These are phyloP conservation scores for Wickerhamiella musiphila DNA, from an alignment of 805 yeast species.

Conservation along the genomic window DNA sequence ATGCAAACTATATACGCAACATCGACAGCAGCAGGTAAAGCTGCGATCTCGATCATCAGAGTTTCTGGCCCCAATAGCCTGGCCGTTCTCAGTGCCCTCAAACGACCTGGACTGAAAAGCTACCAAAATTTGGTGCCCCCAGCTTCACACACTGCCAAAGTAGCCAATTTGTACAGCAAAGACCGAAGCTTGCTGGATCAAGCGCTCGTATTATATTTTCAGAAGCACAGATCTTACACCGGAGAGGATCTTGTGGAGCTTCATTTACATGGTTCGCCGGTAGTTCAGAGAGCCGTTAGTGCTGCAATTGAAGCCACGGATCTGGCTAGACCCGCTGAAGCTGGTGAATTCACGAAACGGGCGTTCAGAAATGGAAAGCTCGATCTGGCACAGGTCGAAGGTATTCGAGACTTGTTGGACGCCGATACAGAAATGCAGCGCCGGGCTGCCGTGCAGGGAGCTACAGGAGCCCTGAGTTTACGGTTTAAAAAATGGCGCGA, in stretches of 20 bases:
- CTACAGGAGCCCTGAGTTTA: conserved; percentile 47
- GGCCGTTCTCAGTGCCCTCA: conserved; percentile 4
- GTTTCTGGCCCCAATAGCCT: conserved; percentile 46
- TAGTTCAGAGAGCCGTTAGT: conserved; percentile 56
- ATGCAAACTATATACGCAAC: conserved; percentile 86
- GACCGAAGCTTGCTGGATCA: conserved; percentile 42
- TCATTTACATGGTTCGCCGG: conserved; percentile 90
- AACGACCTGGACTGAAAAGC: not conserved
- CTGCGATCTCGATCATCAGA: conserved; percentile 79
- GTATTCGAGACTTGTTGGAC: conserved; percentile 71
- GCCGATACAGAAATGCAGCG: conserved; percentile 90
- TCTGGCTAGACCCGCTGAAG: conserved; percentile 64
- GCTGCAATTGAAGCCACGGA: conserved; percentile 30
- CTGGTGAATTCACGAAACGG: conserved; percentile 80
- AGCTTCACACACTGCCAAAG: conserved; percentile 25
- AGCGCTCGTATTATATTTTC: conserved; percentile 52
- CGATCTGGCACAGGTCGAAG: conserved; percentile 83
- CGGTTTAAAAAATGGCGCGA: conserved; percentile 51
- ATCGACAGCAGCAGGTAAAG: conserved; percentile 62
- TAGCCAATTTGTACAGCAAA: conserved; percentile 35
- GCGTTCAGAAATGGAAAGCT: conserved; percentile 73
- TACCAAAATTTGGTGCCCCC: not conserved
- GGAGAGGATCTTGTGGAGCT: conserved; percentile 84
- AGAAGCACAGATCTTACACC: conserved; percentile 65
- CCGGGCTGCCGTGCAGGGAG: conserved; percentile 50